Conservation (phyloP, 352 stramenopile species). For the Pythium monospermum region DNA sequence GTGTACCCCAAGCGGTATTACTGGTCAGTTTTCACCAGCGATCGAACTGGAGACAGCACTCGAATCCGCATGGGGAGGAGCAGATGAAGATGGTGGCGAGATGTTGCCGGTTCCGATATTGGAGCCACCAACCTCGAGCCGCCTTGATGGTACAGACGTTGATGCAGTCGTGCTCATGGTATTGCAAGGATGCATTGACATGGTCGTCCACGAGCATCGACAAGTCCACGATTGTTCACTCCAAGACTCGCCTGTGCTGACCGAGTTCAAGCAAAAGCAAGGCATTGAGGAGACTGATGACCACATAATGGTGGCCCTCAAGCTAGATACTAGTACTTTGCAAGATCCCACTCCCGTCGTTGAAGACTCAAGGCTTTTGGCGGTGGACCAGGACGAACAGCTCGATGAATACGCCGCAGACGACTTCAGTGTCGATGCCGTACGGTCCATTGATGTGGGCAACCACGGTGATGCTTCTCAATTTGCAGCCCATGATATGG, state of each 20-base stretch:
- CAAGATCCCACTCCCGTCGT: too few species aligned
- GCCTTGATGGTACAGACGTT: slow-evolving; percentile 2
- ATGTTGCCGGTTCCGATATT: slow-evolving; percentile 5
- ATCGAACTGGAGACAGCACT: slow-evolving; percentile 43
- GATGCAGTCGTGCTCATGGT: slow-evolving; percentile 18
- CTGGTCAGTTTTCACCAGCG: slow-evolving; percentile 47
- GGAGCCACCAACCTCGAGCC: slow-evolving; percentile 6
- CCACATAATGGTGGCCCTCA: too few species aligned
- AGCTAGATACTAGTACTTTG: too few species aligned
- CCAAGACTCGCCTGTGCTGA: too few species aligned
- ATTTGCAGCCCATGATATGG: too few species aligned
- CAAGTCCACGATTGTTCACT: too few species aligned
- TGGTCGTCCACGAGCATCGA: slow-evolving; percentile 9
- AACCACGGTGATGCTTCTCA: neutral
- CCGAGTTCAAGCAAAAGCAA: too few species aligned
- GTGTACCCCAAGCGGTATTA: slow-evolving; percentile 14
- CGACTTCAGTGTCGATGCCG: too few species aligned
- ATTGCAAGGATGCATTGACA: slow-evolving; percentile 29
- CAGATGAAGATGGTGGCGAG: slow-evolving; percentile 1
- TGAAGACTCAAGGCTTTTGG: neutral
- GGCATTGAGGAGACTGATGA: too few species aligned
- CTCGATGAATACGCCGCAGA: slow-evolving; percentile 2
- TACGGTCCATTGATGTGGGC: too few species aligned
- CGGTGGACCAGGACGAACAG: neutral
- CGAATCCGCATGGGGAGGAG: slow-evolving; percentile 23